Evolutionary conservation across 2,329 filamentous ascomycete species (phyloP), one percentile per base, ranked within the genome.

Genomic region (Xylaria sp.): DNA sequence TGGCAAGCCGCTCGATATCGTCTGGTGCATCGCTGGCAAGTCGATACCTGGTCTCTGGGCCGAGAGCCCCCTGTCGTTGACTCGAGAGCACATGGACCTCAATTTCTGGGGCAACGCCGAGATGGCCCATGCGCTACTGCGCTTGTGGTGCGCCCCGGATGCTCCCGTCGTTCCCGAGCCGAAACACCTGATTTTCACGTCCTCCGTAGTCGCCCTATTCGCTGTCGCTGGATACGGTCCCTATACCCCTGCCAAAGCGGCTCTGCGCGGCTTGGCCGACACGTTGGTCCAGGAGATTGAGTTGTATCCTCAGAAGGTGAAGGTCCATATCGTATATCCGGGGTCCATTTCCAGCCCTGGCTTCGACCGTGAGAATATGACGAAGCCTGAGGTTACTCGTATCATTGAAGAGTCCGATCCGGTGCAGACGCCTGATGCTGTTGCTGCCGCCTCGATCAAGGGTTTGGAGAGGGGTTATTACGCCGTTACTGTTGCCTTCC

Each of bases 91-190:
- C 73, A 96, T 96, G 91, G 91, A 96, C 70, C 83, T 93, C 67
- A 93, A 97, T 76, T 97, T 91, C 78, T 96, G 88, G 82, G 90
- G 91, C 53, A 86, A 87, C 35, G 88, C 88, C 47, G 94, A 96
- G 73, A 90, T 96, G 76, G 88, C 91, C 44, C 91, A 95, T 71
- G 86, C 90, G 18, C 85, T 89, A 16, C 77, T 97, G 62, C 83
- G 82, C 55, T 81, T 83, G 61, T 97, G 93, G 93, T 83, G 92
- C 50, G 75, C 76, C 2, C 78, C 80, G 10, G 74, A 74, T 8
- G 74, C 73, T 3, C 73, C 78, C 7, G 69, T 78, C 42, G 73
- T 79, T 53, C 68, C 75, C 4, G 76, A 82, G 63, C 79, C 87
- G 8, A 84, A 88, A 57, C 93, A 97, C 74, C 81, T 99, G 64